Evolutionary conservation across 306 rosid species (phyloP).

Genomic region (Argentina anserina): DNA sequence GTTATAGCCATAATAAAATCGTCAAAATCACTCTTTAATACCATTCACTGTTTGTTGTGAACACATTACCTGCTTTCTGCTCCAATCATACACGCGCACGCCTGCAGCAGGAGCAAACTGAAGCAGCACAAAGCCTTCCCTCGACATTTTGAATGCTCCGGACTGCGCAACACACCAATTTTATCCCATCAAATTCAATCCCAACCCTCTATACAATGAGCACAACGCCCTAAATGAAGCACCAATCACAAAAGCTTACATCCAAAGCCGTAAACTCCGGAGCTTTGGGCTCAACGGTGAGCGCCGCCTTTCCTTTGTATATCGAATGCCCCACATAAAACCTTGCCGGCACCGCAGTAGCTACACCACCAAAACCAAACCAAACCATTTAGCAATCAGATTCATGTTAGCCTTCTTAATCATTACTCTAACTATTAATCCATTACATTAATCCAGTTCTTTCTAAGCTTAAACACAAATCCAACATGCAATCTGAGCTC

Average conservation of each 20-base stretch:
- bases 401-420: constrained; percentile 1
- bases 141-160: constrained; percentile 80
- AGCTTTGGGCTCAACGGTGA: constrained; percentile 73
- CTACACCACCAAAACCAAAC: constrained; percentile 32
- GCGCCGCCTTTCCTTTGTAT: constrained; percentile 96
- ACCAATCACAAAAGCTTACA: constrained; percentile 42
- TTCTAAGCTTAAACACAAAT: not conserved
- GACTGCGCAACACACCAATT: constrained; percentile 50
- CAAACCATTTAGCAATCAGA: constrained; percentile 22
- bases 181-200: constrained; percentile 21
- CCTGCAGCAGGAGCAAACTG: constrained; percentile 89
- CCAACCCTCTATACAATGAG: not conserved
- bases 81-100: constrained; percentile 79
- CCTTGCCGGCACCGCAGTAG: constrained; percentile 54
- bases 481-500: not conserved
- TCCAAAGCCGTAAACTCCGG: constrained; percentile 72
- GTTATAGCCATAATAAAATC: not conserved
- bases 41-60: no score
- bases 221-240: not conserved
- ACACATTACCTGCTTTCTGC: constrained; percentile 69
- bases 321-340: constrained; percentile 84
- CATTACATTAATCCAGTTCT: not conserved
- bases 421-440: not conserved
- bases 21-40: not conserved
- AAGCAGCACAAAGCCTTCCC: constrained; percentile 83